Base-by-base conservation (phyloP, 352 stramenopile species). In the Globisporangium nodosum region DNA sequence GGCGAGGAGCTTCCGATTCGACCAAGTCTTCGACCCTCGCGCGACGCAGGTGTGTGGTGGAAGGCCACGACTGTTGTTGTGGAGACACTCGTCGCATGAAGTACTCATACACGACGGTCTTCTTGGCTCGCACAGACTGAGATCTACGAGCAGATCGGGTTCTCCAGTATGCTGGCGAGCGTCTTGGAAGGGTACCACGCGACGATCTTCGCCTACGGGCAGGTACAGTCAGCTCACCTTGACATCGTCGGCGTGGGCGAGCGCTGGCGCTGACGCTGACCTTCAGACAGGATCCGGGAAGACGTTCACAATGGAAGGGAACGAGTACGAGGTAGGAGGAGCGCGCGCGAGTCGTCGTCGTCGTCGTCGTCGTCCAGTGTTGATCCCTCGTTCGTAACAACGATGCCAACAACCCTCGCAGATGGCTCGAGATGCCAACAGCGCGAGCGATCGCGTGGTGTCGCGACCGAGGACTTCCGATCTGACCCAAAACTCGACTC, bases 231-330 rank as follows among this genome's bases (percentile, higher is more conserved):
- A 35, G 31, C 21, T 35, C 31, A 3, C 31, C 31, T 24, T 24
- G 21, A 24, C 21, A 24, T 24, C 21, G 21, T 24, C 21, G 21
- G 21, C 21, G 21, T 24, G 21, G 31, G 31, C 31, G 31, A 35
- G 31, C 31, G 31, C 31, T 18, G 16, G 3, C 13, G 16, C 6
- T 58, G 3, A 30, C 9, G 47, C 7, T 20, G 15, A n/a, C 18
- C 16, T 43, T 8, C 40, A 80, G 71, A 85, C 74, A 8, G 74
- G 74, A 8, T 85, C 74, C 0, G 74, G 74, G 21, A 85, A 85
- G 53, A 85, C 74, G n/a, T 85, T 76, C 55, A 81, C 71, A 8
- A 85, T 85, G 74, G 74, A 85, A 49, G 74, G 74, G 21, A 81
- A 77, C 61, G 70, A 85, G 49, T 85, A 85, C 58, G 74, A 85